Conservation (phyloP, 345 rosid genomes). For the Capsella bursapastoris region DNA sequence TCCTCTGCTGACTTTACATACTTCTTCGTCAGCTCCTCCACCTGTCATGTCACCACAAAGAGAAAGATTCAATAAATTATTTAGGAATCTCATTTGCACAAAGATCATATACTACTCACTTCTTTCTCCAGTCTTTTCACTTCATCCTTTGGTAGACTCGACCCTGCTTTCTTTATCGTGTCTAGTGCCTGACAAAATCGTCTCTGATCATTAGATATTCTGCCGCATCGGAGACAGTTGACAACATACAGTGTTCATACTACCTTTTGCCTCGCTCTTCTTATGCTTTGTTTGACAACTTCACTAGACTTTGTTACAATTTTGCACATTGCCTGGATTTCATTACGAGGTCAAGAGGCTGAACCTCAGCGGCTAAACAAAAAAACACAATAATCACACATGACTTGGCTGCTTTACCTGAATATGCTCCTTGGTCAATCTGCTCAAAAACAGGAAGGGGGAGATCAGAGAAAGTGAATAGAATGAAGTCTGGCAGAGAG, state of each 20-base stretch:
- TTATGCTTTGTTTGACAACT: constrained; percentile 88
- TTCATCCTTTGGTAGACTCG: constrained; percentile 80
- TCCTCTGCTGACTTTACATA: constrained; percentile 85
- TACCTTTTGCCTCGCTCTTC: constrained; percentile 95
- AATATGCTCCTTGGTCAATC: constrained; percentile 93
- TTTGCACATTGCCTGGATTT: constrained; percentile 80
- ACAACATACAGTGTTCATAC: neutral
- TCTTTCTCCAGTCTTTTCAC: constrained; percentile 93
- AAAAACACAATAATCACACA: neutral
- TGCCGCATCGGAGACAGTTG: neutral
- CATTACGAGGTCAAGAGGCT: constrained; percentile 18
- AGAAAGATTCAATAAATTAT: neutral
- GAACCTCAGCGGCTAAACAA: neutral
- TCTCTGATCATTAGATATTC: neutral
- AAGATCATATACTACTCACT: constrained; percentile 49
- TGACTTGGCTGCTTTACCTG: constrained; percentile 54
- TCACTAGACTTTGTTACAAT: constrained; percentile 85
- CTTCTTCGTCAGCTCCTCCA: constrained; percentile 85
- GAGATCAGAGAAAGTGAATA: constrained; percentile 26
- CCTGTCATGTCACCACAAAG: constrained; percentile 47
- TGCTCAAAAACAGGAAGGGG: constrained; percentile 42
- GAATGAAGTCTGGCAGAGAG: constrained; percentile 11
- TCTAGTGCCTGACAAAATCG: constrained; percentile 68
- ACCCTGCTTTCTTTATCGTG: constrained; percentile 72
- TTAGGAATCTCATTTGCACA: constrained; percentile 1